phyloP scores from a whole-genome alignment of 2,329 filamentous ascomycete genomes.

The Fusarium sp. region DNA sequence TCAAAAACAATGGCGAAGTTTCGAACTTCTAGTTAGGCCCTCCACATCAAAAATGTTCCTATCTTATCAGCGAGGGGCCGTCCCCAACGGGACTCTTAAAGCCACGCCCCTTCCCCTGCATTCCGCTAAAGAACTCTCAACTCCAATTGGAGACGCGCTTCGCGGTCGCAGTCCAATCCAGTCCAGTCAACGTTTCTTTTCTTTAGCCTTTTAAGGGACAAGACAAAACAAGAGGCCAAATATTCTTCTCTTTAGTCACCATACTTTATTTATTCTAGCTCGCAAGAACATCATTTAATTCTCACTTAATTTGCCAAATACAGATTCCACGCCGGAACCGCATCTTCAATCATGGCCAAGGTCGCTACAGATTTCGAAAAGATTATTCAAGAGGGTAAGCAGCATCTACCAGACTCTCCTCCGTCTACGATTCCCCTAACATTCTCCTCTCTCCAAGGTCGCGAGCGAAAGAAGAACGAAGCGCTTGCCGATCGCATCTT shows the following conservation, averaged over 20 bases:
- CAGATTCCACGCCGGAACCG: not conserved
- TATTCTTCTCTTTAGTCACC: conserved; percentile 2
- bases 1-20: not conserved
- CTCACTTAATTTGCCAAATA: not conserved
- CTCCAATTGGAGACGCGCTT: conserved; percentile 46
- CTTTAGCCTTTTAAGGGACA: not conserved
- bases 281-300: not conserved
- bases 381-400: conserved; percentile 66
- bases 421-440: conserved; percentile 4
- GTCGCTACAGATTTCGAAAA: conserved; percentile 66
- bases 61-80: conserved; percentile 46
- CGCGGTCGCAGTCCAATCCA: conserved; percentile 44
- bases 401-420: not conserved
- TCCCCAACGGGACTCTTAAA: not conserved
- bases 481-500: conserved; percentile 80
- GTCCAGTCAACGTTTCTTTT: conserved; percentile 38
- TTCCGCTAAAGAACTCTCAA: conserved; percentile 3
- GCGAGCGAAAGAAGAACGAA: conserved; percentile 79
- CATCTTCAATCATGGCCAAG: conserved; percentile 56
- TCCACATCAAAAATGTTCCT: conserved; percentile 27
- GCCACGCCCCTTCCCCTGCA: conserved; percentile 32
- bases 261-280: not conserved
- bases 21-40: not conserved
- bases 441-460: conserved; percentile 60
- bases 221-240: conserved; percentile 11